Evolutionary conservation across 1,284 basidiomycete genomes (phyloP), one percentile per base, ranked within the genome.

Genomic region (Mrakiaceae sp.): DNA sequence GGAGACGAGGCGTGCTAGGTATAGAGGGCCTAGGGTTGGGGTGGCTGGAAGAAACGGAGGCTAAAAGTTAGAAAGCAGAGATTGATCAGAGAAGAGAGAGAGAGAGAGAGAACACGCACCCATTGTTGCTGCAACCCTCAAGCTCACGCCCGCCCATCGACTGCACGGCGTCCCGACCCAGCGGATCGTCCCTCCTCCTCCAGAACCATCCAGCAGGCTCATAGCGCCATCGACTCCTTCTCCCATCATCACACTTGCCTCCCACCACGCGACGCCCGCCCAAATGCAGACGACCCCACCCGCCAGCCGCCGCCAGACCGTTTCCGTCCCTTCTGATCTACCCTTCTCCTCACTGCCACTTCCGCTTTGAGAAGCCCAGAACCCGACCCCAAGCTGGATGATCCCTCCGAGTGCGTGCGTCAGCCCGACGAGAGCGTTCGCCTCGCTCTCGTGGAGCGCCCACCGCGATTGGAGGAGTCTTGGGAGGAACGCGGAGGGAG

Each of bases 401-500:
- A 46, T 14, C 12, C 65, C 65, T 4, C 65, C 65, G 16, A 57
- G 3, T 10, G 43, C 16, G 43, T 66, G 63, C 4, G 60, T 40
- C 16, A 8, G 3, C 5, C 65, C 65, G 3, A 66, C 65, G 11
- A 60, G 16, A 2, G 56, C 42, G 54, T 66, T 66, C 2, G 61
- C 47, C 5, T 12, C 16, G 4, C 55, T 3, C 42, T 66, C 65
- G 2, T 51, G 14, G 7, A 66, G n/a, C 1, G 61, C 65, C 55
- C 46, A 66, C 39, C 65, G 61, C 6, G 57, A 39, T 46, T 63
- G 62, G 9, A 66, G 65, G 40, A 66, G 47, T 5, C 58, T 55
- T 10, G 65, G 65, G 42, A 66, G 53, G 40, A 66, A 66, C 8
- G 61, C 49, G 5, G 65, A 55, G 10, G 65, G 65, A 14, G 65